Conservation (phyloP, 2,329 filamentous ascomycete species). For the Botrytis squamosa region DNA sequence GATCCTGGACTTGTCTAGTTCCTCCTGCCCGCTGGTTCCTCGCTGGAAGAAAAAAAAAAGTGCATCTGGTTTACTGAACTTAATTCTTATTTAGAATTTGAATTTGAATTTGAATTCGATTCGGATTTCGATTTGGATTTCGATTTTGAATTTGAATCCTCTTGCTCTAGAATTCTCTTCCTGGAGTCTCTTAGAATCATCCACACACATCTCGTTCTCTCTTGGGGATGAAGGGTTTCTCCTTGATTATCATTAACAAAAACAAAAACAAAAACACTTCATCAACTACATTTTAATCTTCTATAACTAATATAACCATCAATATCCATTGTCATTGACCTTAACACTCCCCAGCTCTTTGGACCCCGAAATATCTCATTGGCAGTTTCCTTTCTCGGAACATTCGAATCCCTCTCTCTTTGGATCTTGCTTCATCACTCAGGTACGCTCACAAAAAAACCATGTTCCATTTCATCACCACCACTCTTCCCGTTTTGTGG, state of each 20-base stretch:
- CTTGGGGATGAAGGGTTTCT: slow-evolving; percentile 1
- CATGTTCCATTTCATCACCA: slow-evolving; percentile 4
- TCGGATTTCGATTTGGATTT: neutral
- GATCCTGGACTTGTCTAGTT: neutral
- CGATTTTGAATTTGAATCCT: neutral
- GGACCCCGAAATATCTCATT: neutral
- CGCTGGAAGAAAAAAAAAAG: neutral
- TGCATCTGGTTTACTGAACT: neutral
- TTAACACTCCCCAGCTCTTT: neutral
- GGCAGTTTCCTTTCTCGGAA: neutral
- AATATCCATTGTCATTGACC: neutral
- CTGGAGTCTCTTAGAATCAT: neutral
- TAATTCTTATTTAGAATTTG: neutral
- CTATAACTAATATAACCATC: neutral
- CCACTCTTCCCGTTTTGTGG: slow-evolving; percentile 1
- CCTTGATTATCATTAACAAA: neutral
- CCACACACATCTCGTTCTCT: neutral
- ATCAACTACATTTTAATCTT: neutral
- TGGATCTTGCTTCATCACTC: slow-evolving; percentile 10
- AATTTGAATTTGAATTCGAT: neutral
- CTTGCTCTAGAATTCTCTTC: neutral
- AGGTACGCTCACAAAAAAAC: slow-evolving; percentile 10
- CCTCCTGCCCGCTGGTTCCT: slow-evolving; percentile 6
- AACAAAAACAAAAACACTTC: neutral
- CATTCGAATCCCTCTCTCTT: slow-evolving; percentile 5